phyloP scores from a whole-genome alignment of 768 basidiomycete species.

The Daedaleopsis nitida region DNA sequence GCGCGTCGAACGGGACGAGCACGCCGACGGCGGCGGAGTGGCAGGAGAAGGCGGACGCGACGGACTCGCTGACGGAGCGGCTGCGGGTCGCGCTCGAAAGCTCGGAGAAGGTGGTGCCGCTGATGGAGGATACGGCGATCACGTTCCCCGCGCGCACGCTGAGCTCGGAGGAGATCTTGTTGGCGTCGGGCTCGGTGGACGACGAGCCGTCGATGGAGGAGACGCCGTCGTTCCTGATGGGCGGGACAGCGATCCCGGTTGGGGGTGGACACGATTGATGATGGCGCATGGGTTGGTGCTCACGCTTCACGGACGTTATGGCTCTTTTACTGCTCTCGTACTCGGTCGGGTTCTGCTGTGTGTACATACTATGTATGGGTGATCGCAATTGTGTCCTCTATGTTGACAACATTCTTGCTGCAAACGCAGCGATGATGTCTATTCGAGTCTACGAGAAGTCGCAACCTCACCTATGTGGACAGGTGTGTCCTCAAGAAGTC shows the following conservation, averaged over 20 bases:
- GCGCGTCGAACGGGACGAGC: constrained; percentile 1
- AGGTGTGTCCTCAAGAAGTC: constrained; percentile 25
- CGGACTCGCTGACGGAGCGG: constrained; percentile 13
- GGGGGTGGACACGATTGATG: background rate
- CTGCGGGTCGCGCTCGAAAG: constrained; percentile 12
- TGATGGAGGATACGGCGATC: constrained; percentile 7
- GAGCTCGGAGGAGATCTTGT: constrained; percentile 16
- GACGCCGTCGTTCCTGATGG: background rate
- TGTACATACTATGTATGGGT: background rate
- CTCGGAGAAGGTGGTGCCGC: constrained; percentile 17
- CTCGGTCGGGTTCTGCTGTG: background rate
- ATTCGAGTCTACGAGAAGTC: background rate
- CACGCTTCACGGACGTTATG: background rate
- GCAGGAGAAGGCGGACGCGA: constrained; percentile 9
- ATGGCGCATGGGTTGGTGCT: background rate
- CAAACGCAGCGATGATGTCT: background rate
- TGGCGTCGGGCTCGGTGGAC: background rate
- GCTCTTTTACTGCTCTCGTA: background rate
- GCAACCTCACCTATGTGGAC: background rate
- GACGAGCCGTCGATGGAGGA: background rate
- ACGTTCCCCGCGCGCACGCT: constrained; percentile 17
- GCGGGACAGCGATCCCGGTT: background rate
- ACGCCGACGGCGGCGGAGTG: constrained; percentile 11
- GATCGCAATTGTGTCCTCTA: background rate
- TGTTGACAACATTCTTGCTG: background rate